Base-by-base conservation (phyloP, 306 rosid genomes). In the Coriaria nepalensis region DNA sequence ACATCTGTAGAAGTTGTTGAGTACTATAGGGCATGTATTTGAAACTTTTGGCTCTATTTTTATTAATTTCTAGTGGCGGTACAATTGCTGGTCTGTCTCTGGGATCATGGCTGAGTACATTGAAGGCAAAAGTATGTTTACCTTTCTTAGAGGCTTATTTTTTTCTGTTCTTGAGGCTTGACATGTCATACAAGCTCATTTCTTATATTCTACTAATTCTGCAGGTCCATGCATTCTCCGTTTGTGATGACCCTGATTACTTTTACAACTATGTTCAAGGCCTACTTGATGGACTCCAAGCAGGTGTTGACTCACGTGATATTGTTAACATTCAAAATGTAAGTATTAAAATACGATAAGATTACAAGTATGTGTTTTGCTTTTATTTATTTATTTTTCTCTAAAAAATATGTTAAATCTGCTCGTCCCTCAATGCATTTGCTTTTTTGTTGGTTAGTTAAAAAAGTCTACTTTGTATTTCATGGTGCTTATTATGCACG, bases 231-330 rank as follows among this genome's bases (percentile, higher is more conserved):
- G 95, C 95, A 41, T 90, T 66, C 72, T 66, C 84, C 45, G 93
- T 90, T 48, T 81, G 94, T 49, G 82, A 90, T 56, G 86, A 85
- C 70, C 95, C 97, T 7, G 82, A 81, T 73, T 81, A 84, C 77
- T 84, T 90, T 73, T 68, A 81, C 52, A 40, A 68, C 72, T 77
- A 66, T 65, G 82, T 64, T 52, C 97, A 90, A 81, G 94, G 77
- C 58, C 77, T 90, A 57, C 79, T 84, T 51, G 90, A 90, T 71
- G 94, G 92, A 57, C 77, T 90, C 50, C 68, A 67, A 33, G 90
- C 97, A 12, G 81, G 77, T 10, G 74, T 90, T 43, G 60, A 66
- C 71, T 73, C 95, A 2, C 83, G 68, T 40, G 78, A 84, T 59
- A 74, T 84, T 62, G 78, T 79, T 45, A 63, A 75, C 65, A 70